Base-by-base conservation (phyloP, 768 basidiomycete genomes). In the Suillus decipiens region DNA sequence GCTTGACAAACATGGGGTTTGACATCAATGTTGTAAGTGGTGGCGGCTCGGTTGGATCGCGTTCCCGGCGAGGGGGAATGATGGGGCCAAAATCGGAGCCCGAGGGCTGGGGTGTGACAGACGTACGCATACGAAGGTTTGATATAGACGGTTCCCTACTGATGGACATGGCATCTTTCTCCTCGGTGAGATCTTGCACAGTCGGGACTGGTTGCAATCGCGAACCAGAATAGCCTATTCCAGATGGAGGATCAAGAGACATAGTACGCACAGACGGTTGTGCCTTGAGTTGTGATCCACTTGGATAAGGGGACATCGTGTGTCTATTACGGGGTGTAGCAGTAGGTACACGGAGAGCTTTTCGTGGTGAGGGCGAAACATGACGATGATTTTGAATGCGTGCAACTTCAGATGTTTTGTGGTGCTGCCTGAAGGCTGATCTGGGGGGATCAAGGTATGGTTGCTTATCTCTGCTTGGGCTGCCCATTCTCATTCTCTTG, bases 41-140 rank as follows among this genome's bases (percentile, higher is more conserved):
- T 33, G 91, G 91, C 7, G 91, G 91, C 66, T 91, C 89, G 24
- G 89, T 88, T 39, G 76, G 72, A 65, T 88, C 84, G 67, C 87
- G 77, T 62, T 75, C 76, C 19, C 77, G 76, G 48, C 76, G 74
- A 22, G 74, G 70, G 10, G 77, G 79, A 33, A 75, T 59, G 41
- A 74, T 71, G 15, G 83, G 82, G 58, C 82, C 82, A 57, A 82
- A 82, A 1, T 65, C 69, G 22, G 73, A 69, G 17, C 76, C 77
- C 22, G 77, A 72, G 9, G 88, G 88, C 69, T 88, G 88, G 9
- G 91, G 91, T 8, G 90, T 91, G 64, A 90, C 78, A 11, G 89
- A 88, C 24, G 84, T 80, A 66, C 89, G 86, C 80, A 90, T 78
- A 37, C 87, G 84, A 50, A 74, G 68, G 62, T 62, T 77, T 80